A percentile compares a stretch with the other conserved stretches of the same genome.
Conservation (phyloP, 2,329 filamentous ascomycete species). For the Lithohypha guttulata region DNA sequence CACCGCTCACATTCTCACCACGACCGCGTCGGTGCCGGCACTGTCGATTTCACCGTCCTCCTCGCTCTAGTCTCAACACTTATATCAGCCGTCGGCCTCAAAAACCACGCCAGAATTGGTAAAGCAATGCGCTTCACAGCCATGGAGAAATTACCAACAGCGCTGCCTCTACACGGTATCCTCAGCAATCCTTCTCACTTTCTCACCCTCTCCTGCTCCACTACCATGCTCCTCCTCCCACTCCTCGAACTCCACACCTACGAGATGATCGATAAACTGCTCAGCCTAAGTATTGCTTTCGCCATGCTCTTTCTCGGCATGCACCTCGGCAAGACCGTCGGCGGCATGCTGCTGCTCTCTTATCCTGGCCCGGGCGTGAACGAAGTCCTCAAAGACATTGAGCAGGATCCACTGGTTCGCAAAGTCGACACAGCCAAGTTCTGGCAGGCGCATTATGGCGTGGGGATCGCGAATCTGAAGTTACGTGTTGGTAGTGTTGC, state of each 20-base stretch:
- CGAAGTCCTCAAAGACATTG: conserved; percentile 74
- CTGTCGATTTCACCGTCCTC: conserved; percentile 68
- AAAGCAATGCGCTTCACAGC: conserved; percentile 81
- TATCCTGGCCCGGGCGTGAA: conserved; percentile 55
- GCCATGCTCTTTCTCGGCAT: conserved; percentile 82
- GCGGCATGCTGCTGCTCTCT: conserved; percentile 92
- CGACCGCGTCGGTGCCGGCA: conserved; percentile 58
- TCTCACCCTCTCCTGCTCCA: conserved; percentile 77
- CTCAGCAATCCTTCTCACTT: conserved; percentile 93
- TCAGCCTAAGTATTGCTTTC: conserved; percentile 71
- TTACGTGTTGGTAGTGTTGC: conserved; percentile 51
- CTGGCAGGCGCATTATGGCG: conserved; percentile 96
- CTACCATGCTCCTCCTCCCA: conserved; percentile 68
- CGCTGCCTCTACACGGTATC: conserved; percentile 60
- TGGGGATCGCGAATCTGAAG: conserved; percentile 92
- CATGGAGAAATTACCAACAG: conserved; percentile 56
- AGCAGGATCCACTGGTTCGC: conserved; percentile 63
- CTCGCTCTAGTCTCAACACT: conserved; percentile 74
- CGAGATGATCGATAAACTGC: conserved; percentile 68
- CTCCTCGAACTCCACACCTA: conserved; percentile 72
- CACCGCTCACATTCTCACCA: conserved; percentile 64
- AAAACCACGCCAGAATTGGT: conserved; percentile 85
- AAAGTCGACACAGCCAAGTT: conserved; percentile 84
- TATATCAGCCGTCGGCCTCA: conserved; percentile 73
- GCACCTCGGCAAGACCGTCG: conserved; percentile 73